Percentiles rank a stretch among this genome's conserved stretches.
Conservation (phyloP, 2,329 filamentous ascomycete species). For the Ascochyta pisi region DNA sequence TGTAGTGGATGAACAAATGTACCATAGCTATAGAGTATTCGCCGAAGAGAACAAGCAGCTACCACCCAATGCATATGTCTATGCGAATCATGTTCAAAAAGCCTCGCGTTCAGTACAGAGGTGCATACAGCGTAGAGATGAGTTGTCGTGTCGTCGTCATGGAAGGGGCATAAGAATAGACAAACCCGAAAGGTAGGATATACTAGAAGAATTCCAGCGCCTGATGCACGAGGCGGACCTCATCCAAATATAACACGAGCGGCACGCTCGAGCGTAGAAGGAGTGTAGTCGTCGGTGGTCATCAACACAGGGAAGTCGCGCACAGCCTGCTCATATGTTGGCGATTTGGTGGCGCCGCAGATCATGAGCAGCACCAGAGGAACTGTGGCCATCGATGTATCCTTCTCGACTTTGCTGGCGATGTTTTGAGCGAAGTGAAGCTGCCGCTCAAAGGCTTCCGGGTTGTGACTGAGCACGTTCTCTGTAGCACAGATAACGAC, state of each 20-base stretch:
- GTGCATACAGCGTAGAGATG: not conserved
- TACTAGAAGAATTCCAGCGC: not conserved
- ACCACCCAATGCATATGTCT: constrained; percentile 9
- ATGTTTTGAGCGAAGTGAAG: constrained; percentile 38
- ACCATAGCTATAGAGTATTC: constrained; percentile 10
- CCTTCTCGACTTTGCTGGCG: constrained; percentile 22
- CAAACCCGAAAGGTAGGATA: constrained; percentile 7
- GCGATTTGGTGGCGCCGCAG: constrained; percentile 23
- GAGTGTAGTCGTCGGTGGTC: constrained; percentile 38
- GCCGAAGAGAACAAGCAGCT: constrained; percentile 11
- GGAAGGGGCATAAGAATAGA: not conserved
- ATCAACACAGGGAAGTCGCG: constrained; percentile 38
- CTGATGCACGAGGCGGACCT: not conserved
- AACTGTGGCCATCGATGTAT: constrained; percentile 22
- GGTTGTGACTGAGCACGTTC: constrained; percentile 33
- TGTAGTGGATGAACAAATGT: not conserved
- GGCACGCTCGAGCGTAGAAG: constrained; percentile 33
- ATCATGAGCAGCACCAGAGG: constrained; percentile 40
- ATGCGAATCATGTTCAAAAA: constrained; percentile 3
- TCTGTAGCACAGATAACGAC: constrained; percentile 58
- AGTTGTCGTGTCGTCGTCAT: constrained; percentile 7
- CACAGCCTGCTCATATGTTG: constrained; percentile 30
- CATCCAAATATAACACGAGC: constrained; percentile 37
- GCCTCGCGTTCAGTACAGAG: not conserved
- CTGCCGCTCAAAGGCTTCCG: constrained; percentile 40